A percentile compares a stretch with the other conserved stretches of the same genome.
These are phyloP conservation scores for Alternaria conjuncta DNA, from an alignment of 2,329 filamentous ascomycete species.

Conservation along the genomic window DNA sequence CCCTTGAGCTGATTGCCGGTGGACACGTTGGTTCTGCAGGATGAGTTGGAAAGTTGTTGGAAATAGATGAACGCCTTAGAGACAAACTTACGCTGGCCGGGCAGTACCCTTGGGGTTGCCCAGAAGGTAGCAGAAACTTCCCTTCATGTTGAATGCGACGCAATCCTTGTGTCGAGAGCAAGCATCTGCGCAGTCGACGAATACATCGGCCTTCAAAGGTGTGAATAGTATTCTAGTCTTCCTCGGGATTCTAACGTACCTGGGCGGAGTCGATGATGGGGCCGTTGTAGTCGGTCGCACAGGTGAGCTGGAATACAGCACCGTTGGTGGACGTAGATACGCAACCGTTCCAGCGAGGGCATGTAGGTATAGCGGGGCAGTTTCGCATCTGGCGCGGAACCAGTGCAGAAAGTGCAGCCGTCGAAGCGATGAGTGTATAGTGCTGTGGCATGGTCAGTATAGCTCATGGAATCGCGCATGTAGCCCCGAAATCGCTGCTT, in stretches of 20 bases:
- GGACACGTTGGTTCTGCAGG: background rate
- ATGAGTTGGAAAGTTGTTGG: background rate
- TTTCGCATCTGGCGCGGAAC: background rate
- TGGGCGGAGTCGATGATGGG: constrained; percentile 7
- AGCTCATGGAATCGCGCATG: background rate
- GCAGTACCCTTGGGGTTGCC: constrained; percentile 5
- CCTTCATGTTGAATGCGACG: constrained; percentile 14
- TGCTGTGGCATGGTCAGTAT: constrained; percentile 1
- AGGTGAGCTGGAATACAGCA: constrained; percentile 14
- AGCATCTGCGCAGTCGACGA: constrained; percentile 16
- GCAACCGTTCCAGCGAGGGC: constrained; percentile 17
- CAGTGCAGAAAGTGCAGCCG: background rate
- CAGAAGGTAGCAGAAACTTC: constrained; percentile 19
- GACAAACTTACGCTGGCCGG: constrained; percentile 5
- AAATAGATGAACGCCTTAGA: background rate
- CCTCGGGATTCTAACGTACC: background rate
- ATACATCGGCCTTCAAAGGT: constrained; percentile 4
- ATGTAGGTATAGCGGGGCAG: constrained; percentile 9
- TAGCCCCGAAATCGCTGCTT: background rate
- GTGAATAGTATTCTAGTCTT: background rate
- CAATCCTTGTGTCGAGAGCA: constrained; percentile 9
- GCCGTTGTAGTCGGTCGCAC: constrained; percentile 14
- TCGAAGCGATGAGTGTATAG: background rate
- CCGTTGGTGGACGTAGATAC: constrained; percentile 11
- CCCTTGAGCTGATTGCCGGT: constrained; percentile 3